A percentile compares a stretch with the other conserved stretches of the same genome.
Conservation (phyloP, 306 rosid species). For the Cucumis cinereus region DNA sequence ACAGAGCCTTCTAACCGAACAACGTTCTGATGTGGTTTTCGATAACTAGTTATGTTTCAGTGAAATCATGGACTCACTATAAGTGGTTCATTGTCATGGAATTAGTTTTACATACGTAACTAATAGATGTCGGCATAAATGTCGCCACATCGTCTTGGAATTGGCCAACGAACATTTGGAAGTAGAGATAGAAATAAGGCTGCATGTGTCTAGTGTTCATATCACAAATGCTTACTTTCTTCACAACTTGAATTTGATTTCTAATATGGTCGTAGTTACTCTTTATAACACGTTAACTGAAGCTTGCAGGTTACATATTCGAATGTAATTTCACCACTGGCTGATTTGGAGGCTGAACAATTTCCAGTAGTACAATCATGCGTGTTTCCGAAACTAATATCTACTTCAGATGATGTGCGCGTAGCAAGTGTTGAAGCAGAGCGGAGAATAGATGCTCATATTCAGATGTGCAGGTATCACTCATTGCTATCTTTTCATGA, state of each 20-base stretch:
- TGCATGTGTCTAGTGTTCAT: neutral
- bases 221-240: neutral
- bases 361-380: conserved; percentile 78
- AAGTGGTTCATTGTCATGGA: neutral
- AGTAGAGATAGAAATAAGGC: neutral
- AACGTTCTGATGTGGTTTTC: neutral
- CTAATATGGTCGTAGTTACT: conserved; percentile 1
- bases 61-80: neutral
- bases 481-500: conserved; percentile 1
- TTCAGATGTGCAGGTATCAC: conserved; percentile 59
- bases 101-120: neutral
- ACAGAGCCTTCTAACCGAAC: neutral
- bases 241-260: neutral
- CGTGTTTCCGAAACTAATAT: conserved; percentile 62
- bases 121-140: neutral
- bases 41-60: neutral
- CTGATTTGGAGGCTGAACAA: conserved; percentile 71
- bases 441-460: conserved; percentile 71
- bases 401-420: conserved; percentile 54
- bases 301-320: conserved; percentile 58
- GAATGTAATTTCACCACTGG: conserved; percentile 60
- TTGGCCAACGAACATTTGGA: neutral
- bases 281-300: conserved; percentile 11
- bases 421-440: conserved; percentile 92
- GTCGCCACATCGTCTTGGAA: neutral